Evolutionary conservation across 257 asterid species (phyloP), one percentile per base, ranked within the genome.

Genomic region (Pogostemon cablin): DNA sequence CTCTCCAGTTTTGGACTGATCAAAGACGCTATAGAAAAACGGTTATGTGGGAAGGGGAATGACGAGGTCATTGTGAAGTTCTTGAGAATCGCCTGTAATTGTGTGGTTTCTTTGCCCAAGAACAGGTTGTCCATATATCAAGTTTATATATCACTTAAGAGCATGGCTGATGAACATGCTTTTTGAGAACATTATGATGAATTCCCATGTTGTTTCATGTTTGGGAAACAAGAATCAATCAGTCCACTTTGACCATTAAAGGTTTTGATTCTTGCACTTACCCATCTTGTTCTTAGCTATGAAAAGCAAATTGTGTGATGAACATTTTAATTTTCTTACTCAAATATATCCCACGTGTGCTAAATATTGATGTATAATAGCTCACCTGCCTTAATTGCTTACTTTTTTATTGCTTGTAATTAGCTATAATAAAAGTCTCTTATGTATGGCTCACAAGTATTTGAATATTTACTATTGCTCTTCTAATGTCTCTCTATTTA

Each of bases 91-190:
- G 95, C 96, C 0, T 86, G 89, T 43, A 80, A 84, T 52, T 92
- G 95, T 48, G 93, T 92, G 59, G 75, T 74, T 65, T 65, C 90
- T 66, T 81, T 77, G 72, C 86, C 90, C 42, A 82, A 82, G 81
- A 86, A 82, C 12, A 77, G 98, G 77, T 86, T 86, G 90, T 83
- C 96, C 3, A 86, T 92, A 93, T 83, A 79, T 74, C 93, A 89
- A 77, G 93, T 82, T 32, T 87, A 89, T 48, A 96, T 85, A 59
- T 70, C 90, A 4, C 65, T 89, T 66, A 85, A 85, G 82, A 75
- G 65, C 67, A 92, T 89, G 87, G 91, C 88, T 52, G 88, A 85
- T 81, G 87, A 81, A 60, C 82, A 73, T 32, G 96, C 93, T 34
- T 80, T 81, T 35, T 82, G 85, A 0, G 96, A 89, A 55, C 91